phyloP scores from a whole-genome alignment of 257 asterid species.

The Buddleja alternifolia region DNA sequence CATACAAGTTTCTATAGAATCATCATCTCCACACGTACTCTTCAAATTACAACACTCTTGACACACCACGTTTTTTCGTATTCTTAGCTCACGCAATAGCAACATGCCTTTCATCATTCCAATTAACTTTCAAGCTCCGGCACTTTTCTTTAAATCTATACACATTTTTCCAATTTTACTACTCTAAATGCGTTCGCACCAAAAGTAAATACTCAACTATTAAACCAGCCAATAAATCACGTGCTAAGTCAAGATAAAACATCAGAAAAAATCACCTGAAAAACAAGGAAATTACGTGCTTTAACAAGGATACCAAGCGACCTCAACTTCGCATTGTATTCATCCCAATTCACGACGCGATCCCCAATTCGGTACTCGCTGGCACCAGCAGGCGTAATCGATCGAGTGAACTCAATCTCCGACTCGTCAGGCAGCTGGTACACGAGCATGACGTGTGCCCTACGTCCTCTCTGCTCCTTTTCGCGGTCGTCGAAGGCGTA shows the following conservation, averaged over 20 bases:
- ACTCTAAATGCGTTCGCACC: neutral
- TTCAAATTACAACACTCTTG: neutral
- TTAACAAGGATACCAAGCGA: slow-evolving; percentile 88
- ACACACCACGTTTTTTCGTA: slow-evolving; percentile 3
- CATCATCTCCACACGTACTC: slow-evolving; percentile 4
- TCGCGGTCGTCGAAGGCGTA: slow-evolving; percentile 89
- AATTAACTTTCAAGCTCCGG: slow-evolving; percentile 16
- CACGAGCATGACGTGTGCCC: slow-evolving; percentile 79
- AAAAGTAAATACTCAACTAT: neutral
- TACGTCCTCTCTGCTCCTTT: slow-evolving; percentile 79
- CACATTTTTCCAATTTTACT: neutral
- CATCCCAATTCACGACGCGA: slow-evolving; percentile 73
- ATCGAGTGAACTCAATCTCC: slow-evolving; percentile 81
- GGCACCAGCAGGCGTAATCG: slow-evolving; percentile 74
- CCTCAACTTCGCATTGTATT: slow-evolving; percentile 70
- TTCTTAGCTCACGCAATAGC: slow-evolving; percentile 13
- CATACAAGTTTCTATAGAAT: neutral
- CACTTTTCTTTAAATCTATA: slow-evolving; percentile 5
- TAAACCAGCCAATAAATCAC: neutral
- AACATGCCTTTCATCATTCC: neutral
- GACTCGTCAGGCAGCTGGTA: slow-evolving; percentile 69
- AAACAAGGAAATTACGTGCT: slow-evolving; percentile 95
- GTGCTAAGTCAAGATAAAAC: neutral
- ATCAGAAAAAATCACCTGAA: slow-evolving; percentile 60
- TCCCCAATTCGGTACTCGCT: slow-evolving; percentile 84